phyloP scores from a whole-genome alignment of 768 basidiomycete species.

The Leucosporidium scottii region DNA sequence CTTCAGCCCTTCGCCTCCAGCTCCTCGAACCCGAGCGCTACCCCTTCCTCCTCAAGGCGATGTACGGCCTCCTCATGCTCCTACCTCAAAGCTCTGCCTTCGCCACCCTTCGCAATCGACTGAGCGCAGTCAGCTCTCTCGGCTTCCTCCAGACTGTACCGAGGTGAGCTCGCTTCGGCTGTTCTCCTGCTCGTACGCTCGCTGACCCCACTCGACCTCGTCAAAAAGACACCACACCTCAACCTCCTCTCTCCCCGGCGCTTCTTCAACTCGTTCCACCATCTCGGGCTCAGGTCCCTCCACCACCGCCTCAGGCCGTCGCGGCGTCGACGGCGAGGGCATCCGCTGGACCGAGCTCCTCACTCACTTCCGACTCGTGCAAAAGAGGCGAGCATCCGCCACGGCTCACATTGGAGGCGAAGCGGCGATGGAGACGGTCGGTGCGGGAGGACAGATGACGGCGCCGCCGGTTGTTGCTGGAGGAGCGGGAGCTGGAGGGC shows the following conservation, averaged over 20 bases:
- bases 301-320: neutral
- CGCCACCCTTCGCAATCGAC: constrained; percentile 81
- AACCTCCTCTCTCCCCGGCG: neutral
- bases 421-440: too few relatives aligned
- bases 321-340: constrained; percentile 51
- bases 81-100: constrained; percentile 96
- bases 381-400: constrained; percentile 42
- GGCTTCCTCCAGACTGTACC: constrained; percentile 88
- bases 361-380: constrained; percentile 81
- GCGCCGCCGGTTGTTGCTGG: too few relatives aligned
- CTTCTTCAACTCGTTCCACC: neutral
- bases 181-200: neutral
- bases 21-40: constrained; percentile 94
- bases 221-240: neutral
- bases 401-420: neutral
- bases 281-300: neutral
- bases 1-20: constrained; percentile 62
- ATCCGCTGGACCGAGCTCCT: constrained; percentile 97
- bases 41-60: constrained; percentile 91
- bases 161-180: neutral
- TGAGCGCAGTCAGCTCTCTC: constrained; percentile 89
- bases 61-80: constrained; percentile 94
- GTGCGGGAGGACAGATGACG: too few relatives aligned
- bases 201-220: neutral
- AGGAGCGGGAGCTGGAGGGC: too few relatives aligned